Evolutionary conservation across 2,329 filamentous ascomycete genomes (phyloP), one percentile per base, ranked within the genome.

Genomic region (Phaeosphaeria sp.): DNA sequence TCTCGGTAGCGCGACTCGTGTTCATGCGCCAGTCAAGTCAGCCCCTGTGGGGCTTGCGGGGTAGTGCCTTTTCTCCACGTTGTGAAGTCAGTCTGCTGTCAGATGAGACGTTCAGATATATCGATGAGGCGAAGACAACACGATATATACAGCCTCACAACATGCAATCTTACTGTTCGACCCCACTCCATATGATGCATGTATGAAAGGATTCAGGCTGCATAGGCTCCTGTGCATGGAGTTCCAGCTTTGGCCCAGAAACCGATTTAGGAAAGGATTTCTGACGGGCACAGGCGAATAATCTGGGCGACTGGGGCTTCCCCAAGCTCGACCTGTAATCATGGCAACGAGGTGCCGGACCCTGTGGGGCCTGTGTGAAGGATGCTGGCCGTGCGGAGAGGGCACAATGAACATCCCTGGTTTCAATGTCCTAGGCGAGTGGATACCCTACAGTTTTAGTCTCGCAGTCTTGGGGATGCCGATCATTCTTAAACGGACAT

Each of bases 31-130:
- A 25, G n/a, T 39, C 41, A 25, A 21, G 23, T 44, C 44, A 25
- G 42, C 22, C 33, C 46, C 50, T 61, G 60, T 63, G 60, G 60
- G 60, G 60, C 60, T 58, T 59, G 60, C 60, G 60, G 60, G 60
- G 60, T 61, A 49, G 52, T 51, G 43, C 25, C 1, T 20, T 18
- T 20, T 49, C 54, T 55, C 58, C 42, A 48, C 53, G 52, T 55
- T 18, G 10, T 7, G 27, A 25, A 27, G 51, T 42, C 10, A 17
- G 44, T 23, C 41, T 22, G 30, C 33, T 18, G 15, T 7, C 50
- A 15, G 20, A 21, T 11, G 23, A 46, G 13, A 3, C 17, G 17
- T 13, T 15, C 9, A 36, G 11, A 13, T 11, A 36, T 36, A 11
- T 36, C 13, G 9, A 27, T 5, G 5, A 42, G 20, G 17, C 39